A percentile compares a stretch with the other conserved stretches of the same genome.
Evolutionary conservation across 2,329 filamentous ascomycete species (phyloP).

Genomic region (Scedosporium dehoogii): DNA sequence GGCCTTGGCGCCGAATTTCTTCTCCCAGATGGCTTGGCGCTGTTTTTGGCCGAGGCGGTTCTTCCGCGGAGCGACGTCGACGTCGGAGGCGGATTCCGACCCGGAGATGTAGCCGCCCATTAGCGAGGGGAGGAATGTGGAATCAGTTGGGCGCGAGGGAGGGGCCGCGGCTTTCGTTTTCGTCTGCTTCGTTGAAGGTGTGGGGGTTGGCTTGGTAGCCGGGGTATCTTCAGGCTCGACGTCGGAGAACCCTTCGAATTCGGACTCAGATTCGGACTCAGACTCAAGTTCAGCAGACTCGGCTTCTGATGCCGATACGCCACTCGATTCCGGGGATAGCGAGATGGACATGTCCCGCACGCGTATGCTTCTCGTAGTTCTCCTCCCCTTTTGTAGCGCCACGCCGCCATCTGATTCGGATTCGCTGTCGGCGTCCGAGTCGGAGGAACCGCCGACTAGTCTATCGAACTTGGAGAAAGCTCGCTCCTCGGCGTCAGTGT

Average conservation of each 20-base stretch:
- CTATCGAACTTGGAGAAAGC: slow-evolving; percentile 33
- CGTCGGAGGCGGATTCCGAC: slow-evolving; percentile 58
- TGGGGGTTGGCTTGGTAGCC: slow-evolving; percentile 10
- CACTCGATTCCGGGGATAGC: slow-evolving; percentile 6
- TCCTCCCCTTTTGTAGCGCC: neutral
- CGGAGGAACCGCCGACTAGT: slow-evolving; percentile 33
- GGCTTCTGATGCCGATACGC: slow-evolving; percentile 7
- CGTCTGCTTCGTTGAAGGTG: slow-evolving; percentile 16
- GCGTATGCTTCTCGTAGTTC: slow-evolving; percentile 10
- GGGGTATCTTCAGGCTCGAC: slow-evolving; percentile 15
- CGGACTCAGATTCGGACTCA: slow-evolving; percentile 15
- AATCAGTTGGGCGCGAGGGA: slow-evolving; percentile 20
- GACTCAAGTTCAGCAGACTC: slow-evolving; percentile 10
- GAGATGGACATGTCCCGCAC: slow-evolving; percentile 24
- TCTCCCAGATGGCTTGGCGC: slow-evolving; percentile 70
- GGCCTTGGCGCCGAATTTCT: slow-evolving; percentile 65
- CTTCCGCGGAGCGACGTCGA: slow-evolving; percentile 50
- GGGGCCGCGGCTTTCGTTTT: slow-evolving; percentile 13
- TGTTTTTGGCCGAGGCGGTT: slow-evolving; percentile 69
- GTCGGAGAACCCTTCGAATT: slow-evolving; percentile 17
- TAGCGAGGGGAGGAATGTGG: slow-evolving; percentile 64
- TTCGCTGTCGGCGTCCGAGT: slow-evolving; percentile 23
- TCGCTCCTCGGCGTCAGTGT: slow-evolving; percentile 20
- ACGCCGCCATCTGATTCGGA: slow-evolving; percentile 15
- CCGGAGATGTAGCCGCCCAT: slow-evolving; percentile 75